phyloP scores from a whole-genome alignment of 768 basidiomycete genomes.

The Gautieria morchelliformis region DNA sequence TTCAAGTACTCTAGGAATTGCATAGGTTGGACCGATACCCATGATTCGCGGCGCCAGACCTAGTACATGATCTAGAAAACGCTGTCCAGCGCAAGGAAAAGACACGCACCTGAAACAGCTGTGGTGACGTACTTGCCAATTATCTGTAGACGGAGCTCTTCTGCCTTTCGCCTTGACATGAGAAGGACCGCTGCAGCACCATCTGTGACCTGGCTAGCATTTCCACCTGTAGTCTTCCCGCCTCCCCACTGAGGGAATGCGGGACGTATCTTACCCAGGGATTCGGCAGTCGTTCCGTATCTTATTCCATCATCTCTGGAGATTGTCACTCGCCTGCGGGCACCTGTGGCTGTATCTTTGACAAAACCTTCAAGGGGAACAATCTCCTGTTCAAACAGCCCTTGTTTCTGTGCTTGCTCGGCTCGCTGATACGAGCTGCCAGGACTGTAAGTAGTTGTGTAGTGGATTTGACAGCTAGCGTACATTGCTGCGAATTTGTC shows the following conservation, averaged over 20 bases:
- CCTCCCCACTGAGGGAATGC: slow-evolving; percentile 83
- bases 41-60: slow-evolving; percentile 76
- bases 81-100: background rate
- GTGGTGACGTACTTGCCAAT: slow-evolving; percentile 77
- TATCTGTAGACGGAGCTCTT: slow-evolving; percentile 60
- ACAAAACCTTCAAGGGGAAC: slow-evolving; percentile 44
- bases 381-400: slow-evolving; percentile 60
- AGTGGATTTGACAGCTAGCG: background rate
- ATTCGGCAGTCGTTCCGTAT: slow-evolving; percentile 59
- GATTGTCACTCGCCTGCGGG: slow-evolving; percentile 43
- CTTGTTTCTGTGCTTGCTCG: slow-evolving; percentile 59
- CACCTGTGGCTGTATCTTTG: slow-evolving; percentile 24
- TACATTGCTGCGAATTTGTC: slow-evolving; percentile 56
- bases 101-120: slow-evolving; percentile 44
- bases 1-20: slow-evolving; percentile 71
- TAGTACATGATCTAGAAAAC: slow-evolving; percentile 11
- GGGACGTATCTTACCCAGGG: slow-evolving; percentile 50
- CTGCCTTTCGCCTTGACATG: slow-evolving; percentile 74
- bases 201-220: slow-evolving; percentile 79
- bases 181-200: slow-evolving; percentile 74
- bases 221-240: slow-evolving; percentile 69
- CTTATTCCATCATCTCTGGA: slow-evolving; percentile 72
- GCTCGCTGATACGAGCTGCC: slow-evolving; percentile 63
- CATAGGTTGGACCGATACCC: slow-evolving; percentile 79
- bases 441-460: background rate